phyloP scores from a whole-genome alignment of 352 stramenopile genomes.

The Phytophthora macrochlamydospora region DNA sequence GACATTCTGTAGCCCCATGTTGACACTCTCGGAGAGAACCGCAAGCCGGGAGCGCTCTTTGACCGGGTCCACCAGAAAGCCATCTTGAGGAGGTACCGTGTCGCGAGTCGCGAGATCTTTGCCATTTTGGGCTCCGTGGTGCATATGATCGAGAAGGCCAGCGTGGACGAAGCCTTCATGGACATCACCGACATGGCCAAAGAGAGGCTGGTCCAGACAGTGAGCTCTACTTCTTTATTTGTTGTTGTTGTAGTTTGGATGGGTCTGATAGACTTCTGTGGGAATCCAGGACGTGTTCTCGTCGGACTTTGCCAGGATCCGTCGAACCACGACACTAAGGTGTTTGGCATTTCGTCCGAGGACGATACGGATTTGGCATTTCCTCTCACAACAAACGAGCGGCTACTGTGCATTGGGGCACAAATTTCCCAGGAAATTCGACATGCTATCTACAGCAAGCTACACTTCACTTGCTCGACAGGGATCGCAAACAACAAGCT shows the following conservation, averaged over 20 bases:
- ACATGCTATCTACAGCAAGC: conserved; percentile 53
- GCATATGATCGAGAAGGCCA: conserved; percentile 69
- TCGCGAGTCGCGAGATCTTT: conserved; percentile 84
- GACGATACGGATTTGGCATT: conserved; percentile 49
- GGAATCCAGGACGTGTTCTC: conserved; percentile 42
- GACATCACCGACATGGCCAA: conserved; percentile 74
- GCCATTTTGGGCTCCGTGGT: conserved; percentile 56
- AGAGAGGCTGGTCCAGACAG: conserved; percentile 55
- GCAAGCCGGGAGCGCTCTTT: conserved; percentile 57
- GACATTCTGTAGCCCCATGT: conserved; percentile 70
- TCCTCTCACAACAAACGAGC: conserved; percentile 65
- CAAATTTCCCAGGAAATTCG: conserved; percentile 77
- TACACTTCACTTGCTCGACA: conserved; percentile 84
- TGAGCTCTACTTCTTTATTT: conserved; percentile 10
- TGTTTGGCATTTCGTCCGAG: conserved; percentile 62
- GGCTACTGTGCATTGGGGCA: conserved; percentile 70
- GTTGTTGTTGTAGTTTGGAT: no score
- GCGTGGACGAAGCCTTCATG: conserved; percentile 86
- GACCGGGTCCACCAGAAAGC: conserved; percentile 85
- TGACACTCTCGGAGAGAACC: conserved; percentile 81
- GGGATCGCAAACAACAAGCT: conserved; percentile 83
- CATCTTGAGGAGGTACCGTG: conserved; percentile 76
- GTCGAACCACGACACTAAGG: conserved; percentile 66
- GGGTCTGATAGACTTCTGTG: no score
- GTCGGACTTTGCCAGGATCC: conserved; percentile 66